Evolutionary conservation across 2,329 filamentous ascomycete species (phyloP), one percentile per base, ranked within the genome.

Genomic region (Trichocomaceae sp.): DNA sequence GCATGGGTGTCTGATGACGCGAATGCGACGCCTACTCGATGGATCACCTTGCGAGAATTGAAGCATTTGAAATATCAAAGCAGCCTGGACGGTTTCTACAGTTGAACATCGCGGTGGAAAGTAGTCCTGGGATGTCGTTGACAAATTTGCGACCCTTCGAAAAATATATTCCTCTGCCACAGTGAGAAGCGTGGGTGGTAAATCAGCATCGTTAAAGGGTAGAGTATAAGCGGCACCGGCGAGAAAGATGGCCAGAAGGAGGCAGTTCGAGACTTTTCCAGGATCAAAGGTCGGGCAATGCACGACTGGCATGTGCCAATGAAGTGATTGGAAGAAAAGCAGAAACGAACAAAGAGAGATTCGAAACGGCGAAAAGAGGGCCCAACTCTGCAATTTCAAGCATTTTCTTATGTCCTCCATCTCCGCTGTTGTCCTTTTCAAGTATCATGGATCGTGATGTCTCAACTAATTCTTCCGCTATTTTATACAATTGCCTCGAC

Each of bases 211-310:
- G 8, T 63, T 60, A 3, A 61, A 35, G 2, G 64, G 59, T 7
- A 58, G 60, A 9, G 60, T 61, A 37, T 68, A 68, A 20, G 58
- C 61, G 31, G 64, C 65, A 17, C 65, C 65, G 1, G 64, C 58
- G 7, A 68, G 29, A 5, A 66, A 67, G 5, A 67, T 66, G 5
- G 65, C 53, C 5, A 67, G 61, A 2, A 68, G 51, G 1, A 68
- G 57, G 2, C 62, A 39, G 17, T 60, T 66, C 3, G 65, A 63
- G 13, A 64, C 47, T 7, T 61, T 60, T 1, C 62, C 63, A 0
- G 65, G 65, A 29, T 67, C 61, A 26, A 68, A 67, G 4, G 65
- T 67, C 19, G 65, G 65, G 15, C 65, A 68, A 55, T 68, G 65
- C 1, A 68, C 63, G 10, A 68, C 62, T 0, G 65, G 65, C 7